phyloP scores from a whole-genome alignment of 768 basidiomycete species.

The Terana coerulea region DNA sequence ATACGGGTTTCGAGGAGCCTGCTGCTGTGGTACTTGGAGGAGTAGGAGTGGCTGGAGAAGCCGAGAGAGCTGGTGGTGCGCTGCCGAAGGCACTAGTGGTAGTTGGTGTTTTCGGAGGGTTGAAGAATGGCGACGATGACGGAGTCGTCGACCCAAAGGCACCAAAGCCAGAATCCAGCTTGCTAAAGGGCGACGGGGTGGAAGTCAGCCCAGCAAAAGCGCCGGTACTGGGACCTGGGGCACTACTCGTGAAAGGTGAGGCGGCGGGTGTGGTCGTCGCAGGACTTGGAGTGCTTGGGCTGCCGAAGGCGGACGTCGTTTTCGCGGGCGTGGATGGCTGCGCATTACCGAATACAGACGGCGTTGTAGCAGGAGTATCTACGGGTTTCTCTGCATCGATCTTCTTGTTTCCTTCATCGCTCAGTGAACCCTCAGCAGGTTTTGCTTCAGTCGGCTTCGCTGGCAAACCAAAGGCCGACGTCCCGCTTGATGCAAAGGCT shows the following conservation, averaged over 20 bases:
- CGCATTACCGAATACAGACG: no score
- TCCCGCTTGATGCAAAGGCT: neutral
- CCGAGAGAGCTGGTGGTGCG: conserved; percentile 5
- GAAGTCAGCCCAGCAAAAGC: conserved; percentile 16
- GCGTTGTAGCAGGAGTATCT: no score
- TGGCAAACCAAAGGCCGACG: conserved; percentile 6
- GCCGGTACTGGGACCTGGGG: conserved; percentile 11
- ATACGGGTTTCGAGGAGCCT: conserved; percentile 14
- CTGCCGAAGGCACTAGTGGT: conserved; percentile 5
- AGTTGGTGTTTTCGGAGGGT: conserved; percentile 14
- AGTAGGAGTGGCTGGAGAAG: neutral
- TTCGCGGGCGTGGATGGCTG: neutral
- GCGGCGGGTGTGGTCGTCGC: neutral
- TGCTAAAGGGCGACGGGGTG: conserved; percentile 6
- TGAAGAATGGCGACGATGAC: conserved; percentile 22
- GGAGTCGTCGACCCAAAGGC: conserved; percentile 24
- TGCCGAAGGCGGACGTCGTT: neutral
- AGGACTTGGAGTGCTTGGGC: neutral
- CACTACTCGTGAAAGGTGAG: neutral
- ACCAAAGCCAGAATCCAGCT: conserved; percentile 28
- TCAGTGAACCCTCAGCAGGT: no score
- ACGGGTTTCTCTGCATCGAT: no score
- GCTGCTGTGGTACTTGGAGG: neutral
- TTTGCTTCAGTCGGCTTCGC: neutral
- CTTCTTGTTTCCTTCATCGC: no score